Percentiles rank a stretch among this genome's conserved stretches.
phyloP scores from a whole-genome alignment of 225 moss, liverwort and hornwort species.

The Ulota crispa region DNA sequence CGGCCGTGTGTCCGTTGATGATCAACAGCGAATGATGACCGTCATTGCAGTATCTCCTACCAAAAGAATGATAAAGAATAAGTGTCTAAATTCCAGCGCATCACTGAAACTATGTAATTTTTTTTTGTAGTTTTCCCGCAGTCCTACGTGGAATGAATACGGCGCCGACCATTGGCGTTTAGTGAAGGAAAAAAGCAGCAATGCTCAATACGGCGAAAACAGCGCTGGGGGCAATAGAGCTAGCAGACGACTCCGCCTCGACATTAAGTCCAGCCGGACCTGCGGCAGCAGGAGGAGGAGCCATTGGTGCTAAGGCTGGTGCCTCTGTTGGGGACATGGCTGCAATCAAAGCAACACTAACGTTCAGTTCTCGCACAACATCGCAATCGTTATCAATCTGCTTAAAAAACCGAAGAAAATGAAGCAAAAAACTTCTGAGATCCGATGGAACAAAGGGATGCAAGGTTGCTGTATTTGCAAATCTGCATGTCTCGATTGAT shows the following conservation, averaged over 20 bases:
- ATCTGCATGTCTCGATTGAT: background rate
- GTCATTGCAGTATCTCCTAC: background rate
- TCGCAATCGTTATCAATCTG: background rate
- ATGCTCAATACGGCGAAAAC: background rate
- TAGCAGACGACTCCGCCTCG: background rate
- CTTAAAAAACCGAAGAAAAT: too few relatives aligned
- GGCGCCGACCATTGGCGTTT: background rate
- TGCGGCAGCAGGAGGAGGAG: background rate
- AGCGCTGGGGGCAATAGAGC: background rate
- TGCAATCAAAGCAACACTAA: background rate
- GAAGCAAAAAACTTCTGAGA: too few relatives aligned
- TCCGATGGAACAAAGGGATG: too few relatives aligned
- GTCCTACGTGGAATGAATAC: background rate
- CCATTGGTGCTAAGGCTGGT: background rate
- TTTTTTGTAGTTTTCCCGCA: background rate
- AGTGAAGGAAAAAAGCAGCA: constrained; percentile 8
- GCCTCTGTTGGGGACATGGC: background rate
- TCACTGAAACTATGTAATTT: background rate
- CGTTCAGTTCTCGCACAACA: background rate
- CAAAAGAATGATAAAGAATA: background rate
- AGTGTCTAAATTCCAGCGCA: background rate
- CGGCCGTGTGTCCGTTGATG: background rate
- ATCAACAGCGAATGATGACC: background rate
- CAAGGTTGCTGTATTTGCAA: background rate
- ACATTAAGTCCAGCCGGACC: background rate